Evolutionary conservation across 805 yeast species (phyloP), one percentile per base, ranked within the genome.

Genomic region (Danielia oregonensis): DNA sequence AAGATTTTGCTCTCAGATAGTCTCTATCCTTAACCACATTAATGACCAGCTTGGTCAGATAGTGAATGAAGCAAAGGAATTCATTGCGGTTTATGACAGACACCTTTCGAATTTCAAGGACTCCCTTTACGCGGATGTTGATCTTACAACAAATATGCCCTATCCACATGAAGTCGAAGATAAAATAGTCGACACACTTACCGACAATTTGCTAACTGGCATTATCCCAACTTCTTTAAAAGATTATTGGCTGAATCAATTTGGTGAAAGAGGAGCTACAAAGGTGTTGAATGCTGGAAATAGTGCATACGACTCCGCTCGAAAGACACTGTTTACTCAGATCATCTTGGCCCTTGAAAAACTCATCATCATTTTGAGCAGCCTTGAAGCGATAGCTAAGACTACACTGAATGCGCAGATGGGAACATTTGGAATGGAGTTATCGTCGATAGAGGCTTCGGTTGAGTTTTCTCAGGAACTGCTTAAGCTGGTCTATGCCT

Each of bases 191-290:
- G 32, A 42, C 7, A 46, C 49, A 24, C 50, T 78, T 6, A 68
- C 68, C 36, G 74, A 73, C 32, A 46, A 75, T 15, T 52, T 78
- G 2, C 48, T 78, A 3, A 75, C 84, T 0, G 82, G 83, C 2
- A 60, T 74, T 33, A 63, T 79, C 38, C 68, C 77, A 1, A 65
- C 61, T 10, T 55, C 65, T 1, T 59, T 76, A 2, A 70, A 68
- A 39, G 78, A 76, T 36, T 83, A 79, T 78, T 60, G 84, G 49
- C 68, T 74, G 15, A 79, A 80, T 44, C 76, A 78, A 30, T 60
- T 83, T 22, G 88, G 86, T 0, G 87, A 81, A 41, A 62, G 83
- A 41, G 85, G 85, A 18, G 52, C 75, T 13, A 75, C 72, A 41
- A 65, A 75, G 43, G 74, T 86, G 74, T 57, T 60, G 2, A 70